Evolutionary conservation across 139 green algal genomes (phyloP).

Genomic region (Chlorella vulgaris): DNA sequence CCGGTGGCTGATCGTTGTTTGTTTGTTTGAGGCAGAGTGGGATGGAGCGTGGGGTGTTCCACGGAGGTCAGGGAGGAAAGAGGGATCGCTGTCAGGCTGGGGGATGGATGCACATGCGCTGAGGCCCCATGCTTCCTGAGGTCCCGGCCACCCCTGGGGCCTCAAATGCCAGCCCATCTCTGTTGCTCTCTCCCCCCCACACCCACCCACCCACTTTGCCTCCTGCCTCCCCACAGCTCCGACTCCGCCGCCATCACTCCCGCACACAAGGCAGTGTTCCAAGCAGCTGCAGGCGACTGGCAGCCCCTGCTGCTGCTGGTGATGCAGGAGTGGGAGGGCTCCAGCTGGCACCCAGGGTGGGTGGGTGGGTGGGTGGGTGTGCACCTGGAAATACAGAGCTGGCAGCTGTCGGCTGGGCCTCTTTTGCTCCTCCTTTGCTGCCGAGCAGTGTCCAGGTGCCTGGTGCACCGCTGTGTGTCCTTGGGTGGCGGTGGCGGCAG

Average conservation of each 20-base stretch:
- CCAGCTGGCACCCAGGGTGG: conserved; percentile 46
- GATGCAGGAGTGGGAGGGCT: conserved; percentile 44
- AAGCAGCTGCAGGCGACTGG: conserved; percentile 56
- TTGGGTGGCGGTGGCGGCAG: too few relatives aligned
- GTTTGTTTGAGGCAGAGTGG: too few relatives aligned
- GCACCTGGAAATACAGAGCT: too few relatives aligned
- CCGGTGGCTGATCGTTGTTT: too few relatives aligned
- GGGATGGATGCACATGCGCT: background rate
- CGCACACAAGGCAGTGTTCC: conserved; percentile 27
- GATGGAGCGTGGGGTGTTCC: too few relatives aligned
- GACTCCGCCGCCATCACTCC: conserved; percentile 33
- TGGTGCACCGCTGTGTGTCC: too few relatives aligned
- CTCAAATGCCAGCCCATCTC: background rate
- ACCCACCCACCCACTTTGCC: background rate
- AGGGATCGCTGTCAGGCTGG: background rate
- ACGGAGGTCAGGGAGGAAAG: too few relatives aligned
- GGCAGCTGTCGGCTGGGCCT: too few relatives aligned
- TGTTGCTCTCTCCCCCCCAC: background rate
- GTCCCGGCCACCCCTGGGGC: too few relatives aligned
- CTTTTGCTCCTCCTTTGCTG: background rate
- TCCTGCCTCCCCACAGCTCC: background rate
- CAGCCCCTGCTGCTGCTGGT: conserved; percentile 26
- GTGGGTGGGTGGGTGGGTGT: too few relatives aligned
- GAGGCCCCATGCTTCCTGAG: too few relatives aligned
- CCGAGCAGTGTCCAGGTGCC: too few relatives aligned